Evolutionary conservation across 163 green algal species (phyloP), one percentile per base, ranked within the genome.

Genomic region (Coccomyxa subellipsoidea): DNA sequence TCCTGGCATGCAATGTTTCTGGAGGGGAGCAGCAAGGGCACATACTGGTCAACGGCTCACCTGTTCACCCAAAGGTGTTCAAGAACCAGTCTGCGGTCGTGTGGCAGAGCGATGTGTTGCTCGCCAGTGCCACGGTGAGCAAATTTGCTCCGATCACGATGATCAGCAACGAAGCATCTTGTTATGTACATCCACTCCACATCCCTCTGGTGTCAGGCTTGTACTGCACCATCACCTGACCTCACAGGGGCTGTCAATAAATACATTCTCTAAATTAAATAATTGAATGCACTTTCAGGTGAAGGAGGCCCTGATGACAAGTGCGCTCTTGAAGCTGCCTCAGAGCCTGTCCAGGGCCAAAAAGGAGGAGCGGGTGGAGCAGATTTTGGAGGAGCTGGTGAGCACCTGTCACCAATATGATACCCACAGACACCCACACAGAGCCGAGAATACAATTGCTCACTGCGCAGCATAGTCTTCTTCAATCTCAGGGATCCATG

Each of bases 311-410:
- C 72, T 97, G n/a, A 87, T 88, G 32, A 91, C 88, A 1, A 89
- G 80, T 32, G 92, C 93, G 4, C 85, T 92, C 77, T 87, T 96
- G 7, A 88, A 88, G 82, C 86, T 97, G 76, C 92, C 93, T 1
- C 80, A 59, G 7, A 83, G 5, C 25, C 86, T 95, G 77, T 21
- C 84, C 4, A 34, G 69, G 12, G 29, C 36, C 0, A 81, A 89
- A 8, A 95, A 93, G 85, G 37, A 81, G 54, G 54, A 77, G 23
- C 81, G 83, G 1, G 91, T 95, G 81, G 88, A 94, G 0, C 71
- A 82, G 3, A 87, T 94, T n/a, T 29, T 96, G 7, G 36, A 83
- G 29, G 88, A 95, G 78, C 85, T 94, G 89, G 89, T 91, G 82
- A 69, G 88, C 29, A 38, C 32, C 8, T 59, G 47, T 59, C 47